phyloP scores from a whole-genome alignment of 2,329 filamentous ascomycete genomes.

The Monilinia polystroma region DNA sequence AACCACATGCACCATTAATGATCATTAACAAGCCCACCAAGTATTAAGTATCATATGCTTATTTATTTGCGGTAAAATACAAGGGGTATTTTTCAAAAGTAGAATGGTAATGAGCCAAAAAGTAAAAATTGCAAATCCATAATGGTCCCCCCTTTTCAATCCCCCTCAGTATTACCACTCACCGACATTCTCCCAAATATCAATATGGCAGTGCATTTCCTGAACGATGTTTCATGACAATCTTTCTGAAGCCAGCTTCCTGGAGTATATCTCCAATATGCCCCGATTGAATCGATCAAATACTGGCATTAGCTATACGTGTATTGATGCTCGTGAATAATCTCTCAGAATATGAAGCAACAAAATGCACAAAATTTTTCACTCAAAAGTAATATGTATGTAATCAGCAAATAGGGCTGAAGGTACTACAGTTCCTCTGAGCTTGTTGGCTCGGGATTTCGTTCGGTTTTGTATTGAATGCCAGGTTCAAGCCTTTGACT shows the following conservation, averaged over 20 bases:
- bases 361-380: background rate
- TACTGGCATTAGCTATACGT: background rate
- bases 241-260: background rate
- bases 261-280: background rate
- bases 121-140: background rate
- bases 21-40: no score
- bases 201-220: background rate
- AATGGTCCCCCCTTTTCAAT: background rate
- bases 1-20: background rate
- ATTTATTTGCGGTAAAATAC: background rate
- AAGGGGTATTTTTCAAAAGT: background rate
- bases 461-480: background rate
- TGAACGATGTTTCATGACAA: background rate
- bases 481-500: background rate
- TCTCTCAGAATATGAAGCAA: background rate
- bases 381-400: background rate
- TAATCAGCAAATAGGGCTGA: background rate
- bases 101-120: no score
- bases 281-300: background rate
- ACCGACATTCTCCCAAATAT: background rate
- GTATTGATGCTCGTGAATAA: background rate
- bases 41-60: background rate
- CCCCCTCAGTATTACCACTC: background rate
- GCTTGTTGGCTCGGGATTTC: background rate
- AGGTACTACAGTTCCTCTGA: slow-evolving; percentile 13